Conservation (phyloP, 768 basidiomycete genomes). For the Termitomyces sp. region DNA sequence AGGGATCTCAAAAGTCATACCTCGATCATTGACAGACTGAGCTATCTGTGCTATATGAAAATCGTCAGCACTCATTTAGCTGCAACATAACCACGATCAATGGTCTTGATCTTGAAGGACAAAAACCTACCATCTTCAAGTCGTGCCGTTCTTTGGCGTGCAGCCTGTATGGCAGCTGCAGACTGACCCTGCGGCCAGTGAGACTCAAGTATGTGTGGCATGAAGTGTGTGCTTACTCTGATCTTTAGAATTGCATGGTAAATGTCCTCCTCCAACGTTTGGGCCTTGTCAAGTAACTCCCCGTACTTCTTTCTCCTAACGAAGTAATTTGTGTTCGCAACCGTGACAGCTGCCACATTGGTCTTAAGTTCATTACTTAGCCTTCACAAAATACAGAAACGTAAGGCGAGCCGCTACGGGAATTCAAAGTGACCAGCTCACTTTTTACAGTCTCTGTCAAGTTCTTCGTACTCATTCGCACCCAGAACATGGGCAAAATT, state of each 20-base stretch:
- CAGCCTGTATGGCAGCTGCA: not conserved
- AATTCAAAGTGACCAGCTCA: not conserved
- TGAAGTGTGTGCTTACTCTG: not conserved
- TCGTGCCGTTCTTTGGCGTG: not conserved
- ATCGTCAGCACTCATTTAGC: not conserved
- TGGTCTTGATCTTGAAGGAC: not conserved
- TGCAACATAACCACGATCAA: not conserved
- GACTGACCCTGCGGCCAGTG: not conserved
- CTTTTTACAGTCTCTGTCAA: not conserved
- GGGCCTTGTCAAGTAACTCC: not conserved
- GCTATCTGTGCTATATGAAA: not conserved
- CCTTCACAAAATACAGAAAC: not conserved
- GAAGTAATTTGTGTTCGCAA: not conserved
- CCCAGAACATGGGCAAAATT: not conserved
- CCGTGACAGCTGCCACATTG: not conserved
- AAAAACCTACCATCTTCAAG: not conserved
- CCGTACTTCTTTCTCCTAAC: not conserved
- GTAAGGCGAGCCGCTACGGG: not conserved
- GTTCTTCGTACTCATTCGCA: not conserved
- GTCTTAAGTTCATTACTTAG: not conserved
- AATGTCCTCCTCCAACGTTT: not conserved
- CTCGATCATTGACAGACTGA: not conserved
- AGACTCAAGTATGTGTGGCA: not conserved
- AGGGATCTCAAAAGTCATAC: not conserved
- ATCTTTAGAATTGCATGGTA: not conserved